Percentiles rank a stretch among this genome's conserved stretches.
These are phyloP conservation scores for Brachypodium distachyon DNA, from an alignment of 202 grass and related monocot genomes.

Conservation along the genomic window DNA sequence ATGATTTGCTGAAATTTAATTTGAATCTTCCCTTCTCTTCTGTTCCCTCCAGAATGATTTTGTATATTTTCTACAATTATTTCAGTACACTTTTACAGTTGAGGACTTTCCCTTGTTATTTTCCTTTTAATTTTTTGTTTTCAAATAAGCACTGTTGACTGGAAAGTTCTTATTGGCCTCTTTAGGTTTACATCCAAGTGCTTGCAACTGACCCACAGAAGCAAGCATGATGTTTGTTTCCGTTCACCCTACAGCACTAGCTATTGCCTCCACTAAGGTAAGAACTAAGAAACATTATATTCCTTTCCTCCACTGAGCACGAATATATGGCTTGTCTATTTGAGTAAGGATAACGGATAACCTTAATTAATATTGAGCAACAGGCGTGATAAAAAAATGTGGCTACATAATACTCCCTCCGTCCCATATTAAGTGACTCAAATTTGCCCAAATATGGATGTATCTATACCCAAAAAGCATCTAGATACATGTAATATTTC, in stretches of 20 bases:
- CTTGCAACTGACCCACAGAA: slow-evolving; percentile 7
- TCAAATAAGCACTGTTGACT: neutral
- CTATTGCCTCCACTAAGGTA: neutral
- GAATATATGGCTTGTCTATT: neutral
- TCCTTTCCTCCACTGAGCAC: neutral
- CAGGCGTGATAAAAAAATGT: neutral
- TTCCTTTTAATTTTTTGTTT: neutral
- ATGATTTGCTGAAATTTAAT: slow-evolving; percentile 8
- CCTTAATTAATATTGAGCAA: neutral
- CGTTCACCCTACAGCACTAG: neutral
- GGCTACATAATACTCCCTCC: neutral
- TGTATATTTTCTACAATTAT: neutral
- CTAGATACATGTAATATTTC: no score
- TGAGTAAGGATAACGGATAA: neutral
- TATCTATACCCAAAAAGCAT: no score
- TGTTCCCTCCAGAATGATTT: neutral
- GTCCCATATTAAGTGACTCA: no score
- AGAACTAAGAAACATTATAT: neutral
- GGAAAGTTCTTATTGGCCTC: neutral
- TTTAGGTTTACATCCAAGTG: neutral
- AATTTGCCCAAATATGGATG: no score
- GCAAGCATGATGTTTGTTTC: neutral
- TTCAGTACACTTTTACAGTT: neutral
- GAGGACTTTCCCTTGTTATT: neutral
- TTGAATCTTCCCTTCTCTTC: neutral